phyloP scores from a whole-genome alignment of 805 yeast genomes.

The Maudiozyma barnettii region DNA sequence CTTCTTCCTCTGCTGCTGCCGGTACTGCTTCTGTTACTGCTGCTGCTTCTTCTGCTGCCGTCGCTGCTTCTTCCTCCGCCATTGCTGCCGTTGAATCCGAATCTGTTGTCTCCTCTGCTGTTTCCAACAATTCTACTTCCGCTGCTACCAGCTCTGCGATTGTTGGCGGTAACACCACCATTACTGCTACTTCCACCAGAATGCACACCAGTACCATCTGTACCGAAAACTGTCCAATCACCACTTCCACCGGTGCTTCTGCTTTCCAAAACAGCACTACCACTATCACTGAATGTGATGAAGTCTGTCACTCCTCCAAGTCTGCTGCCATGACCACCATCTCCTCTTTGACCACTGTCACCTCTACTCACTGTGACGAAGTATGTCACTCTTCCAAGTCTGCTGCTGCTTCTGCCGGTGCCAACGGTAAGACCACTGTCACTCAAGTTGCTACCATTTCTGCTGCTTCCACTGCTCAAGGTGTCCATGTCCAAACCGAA shows the following conservation, averaged over 20 bases:
- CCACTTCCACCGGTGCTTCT: not conserved
- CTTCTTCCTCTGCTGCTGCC: not conserved
- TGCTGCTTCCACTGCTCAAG: conserved; percentile 3
- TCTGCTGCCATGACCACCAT: conserved; percentile 3
- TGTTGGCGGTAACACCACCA: not conserved
- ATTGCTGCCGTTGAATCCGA: not conserved
- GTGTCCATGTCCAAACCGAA: conserved; percentile 8
- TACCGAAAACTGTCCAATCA: not conserved
- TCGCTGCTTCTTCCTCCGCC: not conserved
- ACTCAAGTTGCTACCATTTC: conserved; percentile 2
- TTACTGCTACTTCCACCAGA: conserved; percentile 1
- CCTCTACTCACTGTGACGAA: conserved; percentile 9
- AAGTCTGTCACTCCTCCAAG: conserved; percentile 7
- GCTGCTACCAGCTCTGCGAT: not conserved
- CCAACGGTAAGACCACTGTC: conserved; percentile 1
- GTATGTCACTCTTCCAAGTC: conserved; percentile 8
- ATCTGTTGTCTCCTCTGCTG: not conserved
- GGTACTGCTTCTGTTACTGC: not conserved
- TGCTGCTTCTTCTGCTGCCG: not conserved
- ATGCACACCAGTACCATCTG: conserved; percentile 1
- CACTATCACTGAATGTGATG: conserved; percentile 8
- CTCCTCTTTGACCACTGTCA: not conserved
- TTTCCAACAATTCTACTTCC: not conserved
- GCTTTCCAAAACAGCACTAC: conserved; percentile 1
- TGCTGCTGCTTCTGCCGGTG: conserved; percentile 3